Evolutionary conservation across 176 grass and related monocot species (phyloP).

Genomic region (Thalia dealbata): DNA sequence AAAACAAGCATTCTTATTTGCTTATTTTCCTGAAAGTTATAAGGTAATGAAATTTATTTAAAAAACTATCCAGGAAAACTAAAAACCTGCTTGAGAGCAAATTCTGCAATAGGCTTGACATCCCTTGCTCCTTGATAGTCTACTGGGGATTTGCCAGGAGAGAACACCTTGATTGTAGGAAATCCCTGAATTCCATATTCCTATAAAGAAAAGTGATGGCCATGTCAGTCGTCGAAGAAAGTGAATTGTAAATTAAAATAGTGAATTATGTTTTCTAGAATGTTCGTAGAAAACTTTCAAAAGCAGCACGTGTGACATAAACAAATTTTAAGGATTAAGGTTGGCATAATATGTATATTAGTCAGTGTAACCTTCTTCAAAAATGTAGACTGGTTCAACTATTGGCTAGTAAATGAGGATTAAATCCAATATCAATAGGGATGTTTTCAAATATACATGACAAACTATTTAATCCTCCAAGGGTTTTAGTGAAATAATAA

Average conservation of each 20-base stretch:
- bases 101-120: conserved; percentile 86
- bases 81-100: conserved; percentile 79
- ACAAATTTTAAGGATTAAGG: neutral
- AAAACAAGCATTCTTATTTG: neutral
- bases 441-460: too few relatives aligned
- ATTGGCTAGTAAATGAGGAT: too few relatives aligned
- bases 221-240: neutral
- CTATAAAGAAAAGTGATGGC: conserved; percentile 26
- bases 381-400: too few relatives aligned
- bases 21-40: neutral
- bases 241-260: neutral
- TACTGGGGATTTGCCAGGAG: conserved; percentile 80
- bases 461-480: too few relatives aligned
- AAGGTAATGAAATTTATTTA: conserved; percentile 12
- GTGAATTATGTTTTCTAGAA: neutral
- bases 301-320: neutral
- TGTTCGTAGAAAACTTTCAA: neutral
- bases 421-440: too few relatives aligned
- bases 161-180: conserved; percentile 91
- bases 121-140: conserved; percentile 97
- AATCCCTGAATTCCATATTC: conserved; percentile 92
- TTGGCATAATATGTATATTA: neutral
- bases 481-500: too few relatives aligned
- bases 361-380: too few relatives aligned
- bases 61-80: neutral